Evolutionary conservation across 176 grass and related monocot genomes (phyloP).

Genomic region (Coix lacrymajobi): DNA sequence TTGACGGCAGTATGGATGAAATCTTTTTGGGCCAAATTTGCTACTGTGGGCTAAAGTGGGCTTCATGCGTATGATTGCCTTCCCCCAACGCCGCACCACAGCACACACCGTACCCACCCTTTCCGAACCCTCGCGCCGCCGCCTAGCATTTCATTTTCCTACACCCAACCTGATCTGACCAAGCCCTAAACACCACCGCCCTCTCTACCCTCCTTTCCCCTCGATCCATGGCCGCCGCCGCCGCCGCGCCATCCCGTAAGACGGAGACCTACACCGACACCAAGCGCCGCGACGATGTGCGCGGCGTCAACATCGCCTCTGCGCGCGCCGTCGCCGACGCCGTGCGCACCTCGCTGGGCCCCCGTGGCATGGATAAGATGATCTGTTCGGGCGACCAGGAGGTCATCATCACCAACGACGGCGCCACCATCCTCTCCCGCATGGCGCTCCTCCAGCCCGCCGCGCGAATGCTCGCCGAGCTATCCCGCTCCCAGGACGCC

Average conservation of each 20-base stretch:
- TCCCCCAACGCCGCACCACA: no score
- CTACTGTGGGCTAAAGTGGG: no score
- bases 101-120: no score
- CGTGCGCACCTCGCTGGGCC: slow-evolving; percentile 76
- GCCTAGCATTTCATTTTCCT: not conserved
- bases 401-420: slow-evolving; percentile 88
- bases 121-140: not conserved
- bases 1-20: no score
- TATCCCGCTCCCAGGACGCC: slow-evolving; percentile 81
- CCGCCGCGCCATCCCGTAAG: slow-evolving; percentile 20
- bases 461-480: slow-evolving; percentile 84
- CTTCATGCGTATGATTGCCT: no score
- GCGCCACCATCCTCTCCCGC: slow-evolving; percentile 76
- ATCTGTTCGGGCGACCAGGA: slow-evolving; percentile 58
- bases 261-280: slow-evolving; percentile 78
- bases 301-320: slow-evolving; percentile 59
- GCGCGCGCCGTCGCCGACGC: slow-evolving; percentile 73
- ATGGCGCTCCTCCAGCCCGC: slow-evolving; percentile 81
- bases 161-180: not conserved
- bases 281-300: slow-evolving; percentile 87
- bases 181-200: not conserved
- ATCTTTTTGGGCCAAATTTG: no score
- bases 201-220: not conserved
- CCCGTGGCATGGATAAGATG: slow-evolving; percentile 92
- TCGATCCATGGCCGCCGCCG: slow-evolving; percentile 26